A percentile compares a stretch with the other conserved stretches of the same genome.
Conservation (phyloP, 2,329 filamentous ascomycete genomes). For the Kalaharituber pfeilii region DNA sequence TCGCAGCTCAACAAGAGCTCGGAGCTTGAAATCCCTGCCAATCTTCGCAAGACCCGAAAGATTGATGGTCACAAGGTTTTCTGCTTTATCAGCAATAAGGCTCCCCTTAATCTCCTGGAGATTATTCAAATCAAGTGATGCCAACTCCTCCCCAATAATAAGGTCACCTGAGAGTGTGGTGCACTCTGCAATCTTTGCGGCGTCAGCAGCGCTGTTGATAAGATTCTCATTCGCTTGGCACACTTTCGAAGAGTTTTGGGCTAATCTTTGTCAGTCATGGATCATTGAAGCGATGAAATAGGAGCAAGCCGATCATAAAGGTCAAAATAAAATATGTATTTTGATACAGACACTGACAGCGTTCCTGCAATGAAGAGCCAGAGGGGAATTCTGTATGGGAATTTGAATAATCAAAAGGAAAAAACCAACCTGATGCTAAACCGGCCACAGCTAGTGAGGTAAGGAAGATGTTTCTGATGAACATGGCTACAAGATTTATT, state of each 20-base stretch:
- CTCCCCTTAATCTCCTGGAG: slow-evolving; percentile 40
- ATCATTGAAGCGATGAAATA: neutral
- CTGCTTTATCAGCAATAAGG: slow-evolving; percentile 42
- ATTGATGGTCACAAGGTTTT: slow-evolving; percentile 35
- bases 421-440: slow-evolving; percentile 12
- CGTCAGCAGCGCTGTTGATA: slow-evolving; percentile 15
- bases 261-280: slow-evolving; percentile 2
- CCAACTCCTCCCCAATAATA: slow-evolving; percentile 40
- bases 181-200: slow-evolving; percentile 33
- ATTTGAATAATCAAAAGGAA: neutral
- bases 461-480: slow-evolving; percentile 13
- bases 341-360: neutral
- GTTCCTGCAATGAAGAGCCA: slow-evolving; percentile 5
- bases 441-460: slow-evolving; percentile 12
- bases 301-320: neutral
- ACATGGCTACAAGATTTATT: slow-evolving; percentile 14
- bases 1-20: slow-evolving; percentile 51
- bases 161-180: slow-evolving; percentile 51
- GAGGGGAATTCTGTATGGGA: no score
- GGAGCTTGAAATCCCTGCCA: slow-evolving; percentile 50
- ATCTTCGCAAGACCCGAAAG: slow-evolving; percentile 48
- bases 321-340: neutral
- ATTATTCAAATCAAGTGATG: slow-evolving; percentile 39
- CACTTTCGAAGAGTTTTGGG: neutral
- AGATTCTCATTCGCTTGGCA: slow-evolving; percentile 9